Percentiles rank a stretch among this genome's conserved stretches.
These are phyloP conservation scores for Candida gigantensis DNA, from an alignment of 1,139 yeast genomes.

Conservation along the genomic window DNA sequence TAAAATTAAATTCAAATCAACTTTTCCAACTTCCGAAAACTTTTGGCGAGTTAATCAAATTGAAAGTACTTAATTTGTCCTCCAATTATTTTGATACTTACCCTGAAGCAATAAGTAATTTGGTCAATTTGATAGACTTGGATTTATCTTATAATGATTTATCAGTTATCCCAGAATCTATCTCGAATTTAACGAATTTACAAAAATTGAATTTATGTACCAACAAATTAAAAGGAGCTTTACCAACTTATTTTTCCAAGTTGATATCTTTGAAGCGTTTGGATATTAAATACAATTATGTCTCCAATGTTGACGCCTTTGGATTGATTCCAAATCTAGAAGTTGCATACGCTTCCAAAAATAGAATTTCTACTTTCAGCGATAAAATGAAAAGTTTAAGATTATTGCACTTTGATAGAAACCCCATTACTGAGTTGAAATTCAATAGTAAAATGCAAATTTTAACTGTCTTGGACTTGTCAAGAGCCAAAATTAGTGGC, in stretches of 20 bases:
- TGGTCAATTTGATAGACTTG: slow-evolving; percentile 61
- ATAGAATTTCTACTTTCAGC: slow-evolving; percentile 70
- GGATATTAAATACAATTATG: slow-evolving; percentile 75
- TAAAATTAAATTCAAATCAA: slow-evolving; percentile 74
- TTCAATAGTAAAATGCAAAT: slow-evolving; percentile 58
- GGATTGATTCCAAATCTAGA: slow-evolving; percentile 68
- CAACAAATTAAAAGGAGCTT: slow-evolving; percentile 58
- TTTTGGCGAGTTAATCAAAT: slow-evolving; percentile 54
- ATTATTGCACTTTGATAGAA: slow-evolving; percentile 54
- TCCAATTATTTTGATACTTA: slow-evolving; percentile 73
- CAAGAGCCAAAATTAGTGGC: slow-evolving; percentile 79
- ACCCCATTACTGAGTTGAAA: slow-evolving; percentile 76
- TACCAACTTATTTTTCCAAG: slow-evolving; percentile 56
- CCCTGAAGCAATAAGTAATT: slow-evolving; percentile 68
- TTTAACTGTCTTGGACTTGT: slow-evolving; percentile 72
- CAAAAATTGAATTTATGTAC: slow-evolving; percentile 75
- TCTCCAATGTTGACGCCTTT: slow-evolving; percentile 64
- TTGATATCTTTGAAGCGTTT: slow-evolving; percentile 65
- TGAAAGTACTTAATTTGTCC: slow-evolving; percentile 70
- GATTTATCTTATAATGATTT: slow-evolving; percentile 85
- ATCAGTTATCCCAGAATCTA: slow-evolving; percentile 57
- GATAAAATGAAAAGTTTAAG: slow-evolving; percentile 62
- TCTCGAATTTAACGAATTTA: slow-evolving; percentile 58
- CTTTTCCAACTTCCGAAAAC: slow-evolving; percentile 64
- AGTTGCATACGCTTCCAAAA: slow-evolving; percentile 74